Percentiles rank a stretch among this genome's conserved stretches.
These are phyloP conservation scores for Raffaelea arxii DNA, from an alignment of 2,329 filamentous ascomycete genomes.

Conservation along the genomic window DNA sequence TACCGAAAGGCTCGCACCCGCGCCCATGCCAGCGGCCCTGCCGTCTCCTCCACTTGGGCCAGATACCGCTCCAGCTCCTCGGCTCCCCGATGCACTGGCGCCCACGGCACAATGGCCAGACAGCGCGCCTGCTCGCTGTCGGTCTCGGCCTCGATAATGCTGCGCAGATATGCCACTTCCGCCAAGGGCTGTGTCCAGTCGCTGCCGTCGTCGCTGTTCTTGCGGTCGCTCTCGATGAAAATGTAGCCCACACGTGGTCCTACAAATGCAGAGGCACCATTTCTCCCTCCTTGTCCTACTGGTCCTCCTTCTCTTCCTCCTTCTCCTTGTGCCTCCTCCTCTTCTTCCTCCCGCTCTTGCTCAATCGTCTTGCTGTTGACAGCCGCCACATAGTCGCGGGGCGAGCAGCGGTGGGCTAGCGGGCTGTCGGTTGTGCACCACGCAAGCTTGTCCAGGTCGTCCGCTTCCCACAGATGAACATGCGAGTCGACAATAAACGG, in stretches of 20 bases:
- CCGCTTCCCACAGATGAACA: constrained; percentile 74
- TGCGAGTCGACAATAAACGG: constrained; percentile 70
- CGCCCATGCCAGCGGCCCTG: constrained; percentile 53
- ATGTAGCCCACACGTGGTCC: constrained; percentile 56
- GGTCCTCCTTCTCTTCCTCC: constrained; percentile 17
- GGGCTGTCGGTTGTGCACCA: constrained; percentile 57
- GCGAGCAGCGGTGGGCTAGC: constrained; percentile 54
- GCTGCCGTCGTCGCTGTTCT: constrained; percentile 45
- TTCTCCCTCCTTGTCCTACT: constrained; percentile 13
- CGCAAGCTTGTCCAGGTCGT: constrained; percentile 54
- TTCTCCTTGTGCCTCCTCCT: constrained; percentile 19
- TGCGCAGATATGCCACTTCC: constrained; percentile 61
- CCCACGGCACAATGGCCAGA: constrained; percentile 71
- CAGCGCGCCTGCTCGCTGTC: constrained; percentile 37
- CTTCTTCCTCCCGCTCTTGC: constrained; percentile 5
- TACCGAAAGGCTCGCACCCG: constrained; percentile 75
- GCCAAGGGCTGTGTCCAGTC: constrained; percentile 60
- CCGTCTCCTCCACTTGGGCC: constrained; percentile 44
- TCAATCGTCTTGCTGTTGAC: constrained; percentile 6
- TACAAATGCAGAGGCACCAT: constrained; percentile 5
- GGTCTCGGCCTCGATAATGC: constrained; percentile 53
- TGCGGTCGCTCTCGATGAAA: constrained; percentile 75
- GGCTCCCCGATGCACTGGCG: constrained; percentile 62
- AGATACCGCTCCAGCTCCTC: constrained; percentile 57
- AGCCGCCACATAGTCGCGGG: constrained; percentile 45